phyloP scores from a whole-genome alignment of 805 yeast genomes.

The Spathaspora gorwiae region DNA sequence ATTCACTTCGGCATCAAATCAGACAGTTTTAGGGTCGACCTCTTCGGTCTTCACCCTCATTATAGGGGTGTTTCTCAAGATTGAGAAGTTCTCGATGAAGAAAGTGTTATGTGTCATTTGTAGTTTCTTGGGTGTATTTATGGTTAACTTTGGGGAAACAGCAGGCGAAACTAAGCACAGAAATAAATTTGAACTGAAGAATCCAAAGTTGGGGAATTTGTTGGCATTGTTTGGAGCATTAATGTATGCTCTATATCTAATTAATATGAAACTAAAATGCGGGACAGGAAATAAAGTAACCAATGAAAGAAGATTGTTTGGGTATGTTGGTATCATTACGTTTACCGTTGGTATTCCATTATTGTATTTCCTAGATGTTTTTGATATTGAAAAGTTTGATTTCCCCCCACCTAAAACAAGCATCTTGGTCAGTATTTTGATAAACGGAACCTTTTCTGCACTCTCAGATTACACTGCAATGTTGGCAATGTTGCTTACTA shows the following conservation, averaged over 20 bases:
- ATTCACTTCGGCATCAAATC: constrained; percentile 51
- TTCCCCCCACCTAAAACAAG: constrained; percentile 36
- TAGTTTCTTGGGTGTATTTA: constrained; percentile 44
- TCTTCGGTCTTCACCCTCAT: constrained; percentile 48
- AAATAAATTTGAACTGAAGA: constrained; percentile 26
- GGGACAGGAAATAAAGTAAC: constrained; percentile 41
- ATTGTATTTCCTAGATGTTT: constrained; percentile 28
- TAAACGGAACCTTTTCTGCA: constrained; percentile 43
- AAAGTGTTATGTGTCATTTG: constrained; percentile 40
- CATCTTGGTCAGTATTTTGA: constrained; percentile 28
- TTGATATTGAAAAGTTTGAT: constrained; percentile 38
- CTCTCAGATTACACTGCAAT: constrained; percentile 48
- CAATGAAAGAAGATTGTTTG: constrained; percentile 45
- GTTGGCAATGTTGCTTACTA: constrained; percentile 48
- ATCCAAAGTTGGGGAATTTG: constrained; percentile 42
- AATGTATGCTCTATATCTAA: constrained; percentile 42
- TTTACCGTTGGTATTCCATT: constrained; percentile 38
- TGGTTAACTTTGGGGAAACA: constrained; percentile 31
- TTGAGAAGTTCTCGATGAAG: constrained; percentile 39
- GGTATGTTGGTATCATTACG: constrained; percentile 42
- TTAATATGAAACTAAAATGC: constrained; percentile 40
- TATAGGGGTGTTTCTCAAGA: constrained; percentile 35
- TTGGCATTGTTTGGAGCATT: constrained; percentile 45
- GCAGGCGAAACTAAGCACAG: constrained; percentile 14
- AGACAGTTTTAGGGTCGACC: constrained; percentile 47